Evolutionary conservation across 2,329 filamentous ascomycete genomes (phyloP), one percentile per base, ranked within the genome.

Genomic region (Colletotrichum filicis): DNA sequence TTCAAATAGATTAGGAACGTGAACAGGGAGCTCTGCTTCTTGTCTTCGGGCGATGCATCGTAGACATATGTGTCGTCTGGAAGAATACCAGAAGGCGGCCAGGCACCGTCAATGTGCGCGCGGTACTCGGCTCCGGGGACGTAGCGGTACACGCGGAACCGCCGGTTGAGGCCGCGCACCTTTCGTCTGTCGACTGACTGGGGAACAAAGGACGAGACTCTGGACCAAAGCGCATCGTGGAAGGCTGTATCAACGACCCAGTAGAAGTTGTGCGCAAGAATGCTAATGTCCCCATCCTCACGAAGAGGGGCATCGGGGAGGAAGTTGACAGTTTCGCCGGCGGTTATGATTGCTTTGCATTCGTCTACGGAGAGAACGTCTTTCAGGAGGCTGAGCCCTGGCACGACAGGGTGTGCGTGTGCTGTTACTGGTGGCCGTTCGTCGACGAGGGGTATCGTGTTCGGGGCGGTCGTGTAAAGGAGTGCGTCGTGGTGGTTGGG

Each of bases 231-330:
- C 16, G 83, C 86, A 69, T 92, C 87, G 76, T 91, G 89, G 79
- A 93, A 93, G 0, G 85, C 84, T 26, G 85, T 83, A 75, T 94
- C 92, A 14, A 91, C 85, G 9, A 94, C 85, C 92, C 92, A 94
- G 83, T 93, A 93, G 76, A 94, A 93, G 80, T 93, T 94, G 82
- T 94, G 92, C 0, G 92, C 92, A 1, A 93, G 80, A 59, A 93
- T 87, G 77, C 90, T 92, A 28, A 86, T 85, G 66, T 92, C 90
- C 19, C 89, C 90, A 68, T 91, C 90, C n/a, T 90, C 89, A 2
- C 90, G 88, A 35, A 93, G 83, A 0, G 92, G 92, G 0, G 91
- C 90, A 76, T 94, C 92, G 0, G 92, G 92, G 0, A 92, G 84
- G 75, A 93, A 94, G 7, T 88, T 88, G 58, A 93, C 87, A 0